These are phyloP conservation scores for Tricholoma matsutake DNA, from an alignment of 768 basidiomycete genomes.

Conservation along the genomic window DNA sequence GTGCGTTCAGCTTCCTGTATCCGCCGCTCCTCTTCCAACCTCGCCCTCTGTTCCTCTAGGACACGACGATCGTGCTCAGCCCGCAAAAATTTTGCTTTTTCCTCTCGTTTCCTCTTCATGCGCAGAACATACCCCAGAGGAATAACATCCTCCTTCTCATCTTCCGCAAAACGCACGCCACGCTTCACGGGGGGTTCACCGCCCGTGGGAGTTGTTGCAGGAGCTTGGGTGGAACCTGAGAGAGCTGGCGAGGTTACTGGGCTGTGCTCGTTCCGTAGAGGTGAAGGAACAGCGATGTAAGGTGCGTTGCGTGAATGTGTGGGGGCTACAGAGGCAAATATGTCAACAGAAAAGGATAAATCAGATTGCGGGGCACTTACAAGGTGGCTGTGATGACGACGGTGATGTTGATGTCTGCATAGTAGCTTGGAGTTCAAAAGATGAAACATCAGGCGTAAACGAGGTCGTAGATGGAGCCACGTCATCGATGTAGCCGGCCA, in stretches of 20 bases:
- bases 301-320: constrained; percentile 27
- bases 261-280: constrained; percentile 42
- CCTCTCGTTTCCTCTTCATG: constrained; percentile 68
- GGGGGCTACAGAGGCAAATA: constrained; percentile 18
- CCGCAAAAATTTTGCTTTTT: constrained; percentile 65
- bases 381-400: constrained; percentile 10
- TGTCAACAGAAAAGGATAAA: constrained; percentile 2
- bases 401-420: constrained; percentile 4
- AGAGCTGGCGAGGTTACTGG: constrained; percentile 12
- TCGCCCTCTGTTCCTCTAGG: constrained; percentile 44
- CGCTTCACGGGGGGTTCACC: constrained; percentile 37
- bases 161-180: constrained; percentile 64
- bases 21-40: constrained; percentile 41
- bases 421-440: constrained; percentile 5
- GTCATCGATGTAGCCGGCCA: constrained; percentile 47
- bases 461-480: constrained; percentile 12
- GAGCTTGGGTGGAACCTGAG: constrained; percentile 10
- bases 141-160: constrained; percentile 64
- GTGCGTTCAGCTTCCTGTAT: constrained; percentile 44
- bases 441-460: constrained; percentile 12
- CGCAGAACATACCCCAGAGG: constrained; percentile 71
- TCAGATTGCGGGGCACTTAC: constrained; percentile 12
- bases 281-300: constrained; percentile 46
- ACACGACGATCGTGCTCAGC: constrained; percentile 55
- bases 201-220: constrained; percentile 6